These are phyloP conservation scores for Colletotrichum sp. DNA, from an alignment of 2,329 filamentous ascomycete species.

Conservation along the genomic window DNA sequence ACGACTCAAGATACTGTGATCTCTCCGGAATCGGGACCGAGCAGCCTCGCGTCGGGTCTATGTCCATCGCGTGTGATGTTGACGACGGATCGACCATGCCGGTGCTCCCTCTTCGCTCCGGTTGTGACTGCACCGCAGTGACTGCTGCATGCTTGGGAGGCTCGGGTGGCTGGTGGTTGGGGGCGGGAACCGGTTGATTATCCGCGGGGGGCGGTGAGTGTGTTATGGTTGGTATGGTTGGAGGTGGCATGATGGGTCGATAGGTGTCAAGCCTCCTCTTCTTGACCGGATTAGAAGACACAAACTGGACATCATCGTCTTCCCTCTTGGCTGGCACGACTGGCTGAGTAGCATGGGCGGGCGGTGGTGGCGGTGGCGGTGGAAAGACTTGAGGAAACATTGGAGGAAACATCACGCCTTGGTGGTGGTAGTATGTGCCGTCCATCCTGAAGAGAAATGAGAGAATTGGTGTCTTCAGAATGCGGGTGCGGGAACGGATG, in stretches of 20 bases:
- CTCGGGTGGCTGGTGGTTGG: neutral
- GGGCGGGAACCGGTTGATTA: neutral
- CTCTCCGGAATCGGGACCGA: slow-evolving; percentile 39
- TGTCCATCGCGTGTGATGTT: slow-evolving; percentile 25
- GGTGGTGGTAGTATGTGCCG: neutral
- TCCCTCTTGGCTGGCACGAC: slow-evolving; percentile 28
- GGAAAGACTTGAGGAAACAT: slow-evolving; percentile 2
- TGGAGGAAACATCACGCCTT: slow-evolving; percentile 16
- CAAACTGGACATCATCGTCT: slow-evolving; percentile 49
- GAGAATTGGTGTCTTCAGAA: neutral
- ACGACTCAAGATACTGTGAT: slow-evolving; percentile 29
- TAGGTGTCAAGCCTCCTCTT: slow-evolving; percentile 26
- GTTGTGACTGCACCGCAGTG: neutral
- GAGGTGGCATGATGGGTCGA: neutral
- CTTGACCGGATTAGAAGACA: slow-evolving; percentile 48
- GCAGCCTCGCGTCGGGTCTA: slow-evolving; percentile 33
- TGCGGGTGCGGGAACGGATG: slow-evolving; percentile 10
- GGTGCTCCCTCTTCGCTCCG: slow-evolving; percentile 33
- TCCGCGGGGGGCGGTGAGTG: neutral
- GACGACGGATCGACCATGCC: slow-evolving; percentile 32
- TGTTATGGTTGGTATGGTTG: neutral
- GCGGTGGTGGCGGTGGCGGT: neutral
- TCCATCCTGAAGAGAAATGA: neutral
- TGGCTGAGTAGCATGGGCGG: neutral
- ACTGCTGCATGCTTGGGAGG: neutral